phyloP scores from a whole-genome alignment of 768 basidiomycete species.

The Obba rivulosa region DNA sequence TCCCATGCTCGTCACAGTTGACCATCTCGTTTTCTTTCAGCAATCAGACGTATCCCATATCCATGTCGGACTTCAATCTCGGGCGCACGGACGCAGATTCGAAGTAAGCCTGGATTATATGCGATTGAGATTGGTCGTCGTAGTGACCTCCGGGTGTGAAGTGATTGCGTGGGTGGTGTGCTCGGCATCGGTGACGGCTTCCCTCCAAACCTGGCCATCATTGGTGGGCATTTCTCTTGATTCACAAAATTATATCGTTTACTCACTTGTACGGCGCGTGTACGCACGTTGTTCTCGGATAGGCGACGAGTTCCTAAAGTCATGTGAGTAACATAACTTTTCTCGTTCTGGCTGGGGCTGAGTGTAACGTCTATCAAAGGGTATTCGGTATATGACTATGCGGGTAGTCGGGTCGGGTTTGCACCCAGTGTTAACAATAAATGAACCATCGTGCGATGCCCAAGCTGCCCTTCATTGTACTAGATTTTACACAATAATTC shows the following conservation, averaged over 20 bases:
- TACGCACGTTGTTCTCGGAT: not conserved
- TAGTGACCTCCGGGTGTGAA: slow-evolving; percentile 13
- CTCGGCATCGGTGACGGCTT: slow-evolving; percentile 40
- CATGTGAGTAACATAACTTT: slow-evolving; percentile 39
- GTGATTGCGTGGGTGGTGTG: slow-evolving; percentile 54
- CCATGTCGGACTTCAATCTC: slow-evolving; percentile 50
- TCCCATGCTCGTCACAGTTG: slow-evolving; percentile 39
- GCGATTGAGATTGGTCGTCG: not conserved
- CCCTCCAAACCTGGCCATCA: slow-evolving; percentile 49
- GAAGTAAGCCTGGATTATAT: slow-evolving; percentile 20
- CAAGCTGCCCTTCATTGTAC: too few species aligned
- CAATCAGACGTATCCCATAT: slow-evolving; percentile 35
- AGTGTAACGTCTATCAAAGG: slow-evolving; percentile 29
- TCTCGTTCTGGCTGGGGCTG: not conserved
- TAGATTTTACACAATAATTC: not conserved
- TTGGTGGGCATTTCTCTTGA: slow-evolving; percentile 32
- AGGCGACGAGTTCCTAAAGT: slow-evolving; percentile 64
- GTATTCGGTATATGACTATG: slow-evolving; percentile 59
- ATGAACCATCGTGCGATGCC: too few species aligned
- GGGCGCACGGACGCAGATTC: slow-evolving; percentile 33
- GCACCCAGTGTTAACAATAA: slow-evolving; percentile 47
- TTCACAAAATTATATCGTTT: not conserved
- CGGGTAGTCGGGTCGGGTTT: slow-evolving; percentile 52
- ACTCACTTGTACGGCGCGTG: not conserved
- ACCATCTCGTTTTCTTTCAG: slow-evolving; percentile 41